These are phyloP conservation scores for Gynochthodes officinalis DNA, from an alignment of 257 asterid species.

Conservation along the genomic window DNA sequence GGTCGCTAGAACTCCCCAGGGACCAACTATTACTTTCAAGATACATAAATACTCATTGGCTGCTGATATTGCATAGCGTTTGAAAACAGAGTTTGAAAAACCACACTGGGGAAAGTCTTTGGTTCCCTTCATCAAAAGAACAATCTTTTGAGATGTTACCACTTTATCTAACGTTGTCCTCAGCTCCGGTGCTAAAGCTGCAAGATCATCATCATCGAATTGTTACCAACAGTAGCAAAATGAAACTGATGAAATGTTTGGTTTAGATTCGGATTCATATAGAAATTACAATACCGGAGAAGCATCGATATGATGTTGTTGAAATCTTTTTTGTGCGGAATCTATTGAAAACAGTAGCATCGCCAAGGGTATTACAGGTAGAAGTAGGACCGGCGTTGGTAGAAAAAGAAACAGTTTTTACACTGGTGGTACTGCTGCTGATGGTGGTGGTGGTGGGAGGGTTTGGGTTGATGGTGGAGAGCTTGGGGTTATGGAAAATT, in stretches of 20 bases:
- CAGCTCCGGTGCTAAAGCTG: conserved; percentile 75
- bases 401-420: not conserved
- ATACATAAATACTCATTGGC: conserved; percentile 66
- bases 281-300: not conserved
- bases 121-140: conserved; percentile 89
- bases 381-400: not conserved
- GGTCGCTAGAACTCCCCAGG: conserved; percentile 82
- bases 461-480: too few species aligned
- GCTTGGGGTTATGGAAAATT: too few species aligned
- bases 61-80: conserved; percentile 75
- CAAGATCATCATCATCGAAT: too few species aligned
- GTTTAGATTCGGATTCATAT: not conserved
- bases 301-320: conserved; percentile 11
- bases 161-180: conserved; percentile 76
- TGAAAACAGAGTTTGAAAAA: conserved; percentile 77
- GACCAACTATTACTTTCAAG: conserved; percentile 90
- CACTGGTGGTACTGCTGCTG: too few species aligned
- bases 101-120: conserved; percentile 95
- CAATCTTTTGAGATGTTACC: conserved; percentile 65
- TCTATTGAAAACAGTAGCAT: not conserved
- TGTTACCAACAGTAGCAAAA: too few species aligned
- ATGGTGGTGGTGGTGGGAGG: not conserved
- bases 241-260: too few species aligned
- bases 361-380: not conserved
- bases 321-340: not conserved